Evolutionary conservation across 1,284 basidiomycete species (phyloP).

Genomic region (Trichosporon ovoides): DNA sequence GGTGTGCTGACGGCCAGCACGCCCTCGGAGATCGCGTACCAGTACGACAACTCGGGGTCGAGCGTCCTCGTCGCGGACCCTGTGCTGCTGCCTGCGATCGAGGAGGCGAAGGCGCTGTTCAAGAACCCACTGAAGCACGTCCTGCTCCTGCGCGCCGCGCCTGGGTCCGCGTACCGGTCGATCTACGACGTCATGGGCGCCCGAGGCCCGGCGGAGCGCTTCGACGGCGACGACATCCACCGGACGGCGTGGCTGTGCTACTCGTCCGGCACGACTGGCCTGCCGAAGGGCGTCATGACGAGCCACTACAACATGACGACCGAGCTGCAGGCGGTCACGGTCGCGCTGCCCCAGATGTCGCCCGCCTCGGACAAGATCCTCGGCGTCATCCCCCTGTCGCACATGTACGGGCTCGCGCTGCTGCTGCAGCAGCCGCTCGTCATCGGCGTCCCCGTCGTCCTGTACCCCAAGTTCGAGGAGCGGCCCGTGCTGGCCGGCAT

Average conservation of each 20-base stretch:
- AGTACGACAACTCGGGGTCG: conserved; percentile 55
- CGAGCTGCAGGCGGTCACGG: conserved; percentile 22
- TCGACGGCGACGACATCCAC: conserved; percentile 3
- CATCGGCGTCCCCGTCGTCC: conserved; percentile 58
- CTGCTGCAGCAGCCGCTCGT: conserved; percentile 60
- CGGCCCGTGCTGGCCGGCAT: conserved; percentile 60
- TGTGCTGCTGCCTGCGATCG: conserved; percentile 48
- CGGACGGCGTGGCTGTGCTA: conserved; percentile 54
- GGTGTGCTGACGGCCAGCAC: conserved; percentile 25
- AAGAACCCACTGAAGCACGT: conserved; percentile 11
- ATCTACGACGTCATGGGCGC: conserved; percentile 9
- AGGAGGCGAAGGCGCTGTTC: conserved; percentile 19
- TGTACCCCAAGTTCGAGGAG: conserved; percentile 62
- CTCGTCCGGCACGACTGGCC: conserved; percentile 57
- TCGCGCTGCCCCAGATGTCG: conserved; percentile 4
- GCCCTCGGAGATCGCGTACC: conserved; percentile 44
- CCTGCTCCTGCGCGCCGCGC: conserved; percentile 20
- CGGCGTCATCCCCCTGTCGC: conserved; percentile 15
- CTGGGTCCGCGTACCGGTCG: conserved; percentile 8
- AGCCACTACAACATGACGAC: conserved; percentile 61
- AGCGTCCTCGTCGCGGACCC: conserved; percentile 57
- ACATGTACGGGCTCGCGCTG: conserved; percentile 20
- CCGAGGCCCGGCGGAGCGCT: conserved; percentile 5
- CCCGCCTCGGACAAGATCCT: conserved; percentile 9
- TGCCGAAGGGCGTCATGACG: conserved; percentile 51